phyloP scores from a whole-genome alignment of 176 grass and related monocot species.

The Musa beccarii region DNA sequence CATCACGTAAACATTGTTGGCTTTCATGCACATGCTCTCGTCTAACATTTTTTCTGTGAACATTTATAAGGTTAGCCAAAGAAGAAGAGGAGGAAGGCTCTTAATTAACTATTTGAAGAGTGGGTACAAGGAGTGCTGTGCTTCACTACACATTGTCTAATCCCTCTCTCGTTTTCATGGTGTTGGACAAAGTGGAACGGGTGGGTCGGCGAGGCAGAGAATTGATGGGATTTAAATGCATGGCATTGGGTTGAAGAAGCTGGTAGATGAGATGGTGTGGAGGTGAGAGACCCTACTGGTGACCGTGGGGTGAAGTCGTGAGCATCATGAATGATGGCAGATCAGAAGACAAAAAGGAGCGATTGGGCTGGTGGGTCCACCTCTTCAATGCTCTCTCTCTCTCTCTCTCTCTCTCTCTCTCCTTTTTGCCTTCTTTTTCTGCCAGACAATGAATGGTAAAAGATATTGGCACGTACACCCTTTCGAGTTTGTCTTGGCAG shows the following conservation, averaged over 20 bases:
- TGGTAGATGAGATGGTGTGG: not conserved
- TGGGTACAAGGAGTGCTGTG: not conserved
- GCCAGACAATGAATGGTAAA: too few relatives aligned
- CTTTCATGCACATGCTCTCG: not conserved
- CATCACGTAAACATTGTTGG: not conserved
- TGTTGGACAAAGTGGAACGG: not conserved
- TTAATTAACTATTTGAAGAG: not conserved
- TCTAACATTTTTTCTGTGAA: not conserved
- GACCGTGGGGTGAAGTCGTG: conserved; percentile 25
- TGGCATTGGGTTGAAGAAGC: not conserved
- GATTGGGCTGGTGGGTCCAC: conserved; percentile 2
- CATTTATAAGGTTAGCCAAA: not conserved
- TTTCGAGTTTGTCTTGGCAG: too few relatives aligned
- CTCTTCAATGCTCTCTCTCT: not conserved
- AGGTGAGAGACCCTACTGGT: conserved; percentile 7
- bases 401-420: not conserved
- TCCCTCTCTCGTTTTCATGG: not conserved
- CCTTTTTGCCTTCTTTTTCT: not conserved
- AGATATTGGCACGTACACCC: too few relatives aligned
- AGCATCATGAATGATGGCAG: conserved; percentile 39
- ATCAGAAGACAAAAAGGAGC: conserved; percentile 49
- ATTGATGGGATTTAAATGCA: not conserved
- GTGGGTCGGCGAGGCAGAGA: conserved; percentile 24
- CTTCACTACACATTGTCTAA: not conserved
- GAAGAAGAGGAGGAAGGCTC: not conserved